Conservation (phyloP, 495 filamentous ascomycete genomes). For the Penicillium dipodomyicola region DNA sequence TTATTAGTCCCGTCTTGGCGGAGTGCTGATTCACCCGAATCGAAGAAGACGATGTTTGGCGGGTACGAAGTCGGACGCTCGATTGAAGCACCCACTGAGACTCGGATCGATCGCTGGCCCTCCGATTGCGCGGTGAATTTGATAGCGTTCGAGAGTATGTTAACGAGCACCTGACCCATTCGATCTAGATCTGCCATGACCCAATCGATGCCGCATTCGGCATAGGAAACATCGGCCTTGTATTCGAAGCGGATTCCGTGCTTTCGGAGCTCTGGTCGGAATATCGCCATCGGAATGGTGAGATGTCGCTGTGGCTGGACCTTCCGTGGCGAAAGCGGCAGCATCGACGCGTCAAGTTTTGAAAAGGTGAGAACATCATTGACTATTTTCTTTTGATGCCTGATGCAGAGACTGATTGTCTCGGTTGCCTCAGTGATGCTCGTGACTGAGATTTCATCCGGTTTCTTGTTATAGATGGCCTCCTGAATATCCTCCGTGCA, state of each 20-base stretch:
- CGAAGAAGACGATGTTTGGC: conserved; percentile 52
- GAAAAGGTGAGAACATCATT: conserved; percentile 77
- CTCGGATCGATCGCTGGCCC: conserved; percentile 59
- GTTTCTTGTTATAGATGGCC: conserved; percentile 12
- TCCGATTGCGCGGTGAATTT: conserved; percentile 63
- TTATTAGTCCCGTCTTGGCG: conserved; percentile 46
- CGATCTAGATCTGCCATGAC: conserved; percentile 67
- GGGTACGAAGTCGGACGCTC: conserved; percentile 47
- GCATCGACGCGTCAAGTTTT: conserved; percentile 75
- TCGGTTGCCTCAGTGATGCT: conserved; percentile 65
- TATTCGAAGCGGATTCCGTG: conserved; percentile 66
- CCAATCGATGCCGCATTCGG: conserved; percentile 58
- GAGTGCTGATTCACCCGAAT: conserved; percentile 38
- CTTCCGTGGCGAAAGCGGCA: conserved; percentile 65
- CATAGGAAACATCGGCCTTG: conserved; percentile 55
- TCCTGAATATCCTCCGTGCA: conserved; percentile 71
- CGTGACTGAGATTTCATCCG: conserved; percentile 12
- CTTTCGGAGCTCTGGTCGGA: conserved; percentile 65
- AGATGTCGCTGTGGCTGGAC: conserved; percentile 67
- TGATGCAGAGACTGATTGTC: conserved; percentile 71
- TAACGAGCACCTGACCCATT: conserved; percentile 72
- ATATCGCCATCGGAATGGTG: conserved; percentile 67
- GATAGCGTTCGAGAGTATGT: conserved; percentile 74
- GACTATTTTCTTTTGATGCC: conserved; percentile 78
- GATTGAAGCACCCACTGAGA: conserved; percentile 66